phyloP scores from a whole-genome alignment of 257 asterid genomes.

The Ligustrum vulgare region DNA sequence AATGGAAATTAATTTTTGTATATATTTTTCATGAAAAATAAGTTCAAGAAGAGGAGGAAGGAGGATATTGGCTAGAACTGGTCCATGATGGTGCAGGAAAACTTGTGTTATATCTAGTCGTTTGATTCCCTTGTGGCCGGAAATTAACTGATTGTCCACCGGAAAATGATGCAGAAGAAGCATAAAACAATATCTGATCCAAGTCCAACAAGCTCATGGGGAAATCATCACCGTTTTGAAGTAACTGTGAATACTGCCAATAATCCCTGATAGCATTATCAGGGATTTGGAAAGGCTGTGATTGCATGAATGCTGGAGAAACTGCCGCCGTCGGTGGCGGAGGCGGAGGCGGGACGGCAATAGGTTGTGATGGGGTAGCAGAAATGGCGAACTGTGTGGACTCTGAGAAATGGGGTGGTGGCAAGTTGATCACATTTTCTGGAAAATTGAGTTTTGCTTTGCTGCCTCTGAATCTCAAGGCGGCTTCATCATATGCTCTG shows the following conservation, averaged over 20 bases:
- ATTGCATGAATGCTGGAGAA: background rate
- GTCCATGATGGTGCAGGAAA: background rate
- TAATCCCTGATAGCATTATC: background rate
- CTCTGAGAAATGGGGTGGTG: background rate
- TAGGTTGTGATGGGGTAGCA: background rate
- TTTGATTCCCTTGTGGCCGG: background rate
- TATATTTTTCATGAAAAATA: background rate
- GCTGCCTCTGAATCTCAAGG: constrained; percentile 38
- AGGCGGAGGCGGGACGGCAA: background rate
- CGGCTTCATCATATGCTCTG: constrained; percentile 41
- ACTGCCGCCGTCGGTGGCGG: background rate
- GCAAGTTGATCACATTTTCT: constrained; percentile 16
- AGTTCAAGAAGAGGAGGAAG: background rate
- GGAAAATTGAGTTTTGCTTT: constrained; percentile 44
- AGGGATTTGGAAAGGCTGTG: background rate
- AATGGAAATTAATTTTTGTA: too few species aligned
- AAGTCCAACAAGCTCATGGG: background rate
- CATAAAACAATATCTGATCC: background rate
- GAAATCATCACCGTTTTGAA: background rate
- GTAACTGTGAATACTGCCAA: background rate
- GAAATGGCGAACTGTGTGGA: background rate
- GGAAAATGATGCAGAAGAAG: background rate
- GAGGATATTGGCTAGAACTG: background rate
- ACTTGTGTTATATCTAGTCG: background rate
- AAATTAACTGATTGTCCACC: background rate